Evolutionary conservation across 257 asterid genomes (phyloP).

Genomic region (Thymus quinquecostatus): DNA sequence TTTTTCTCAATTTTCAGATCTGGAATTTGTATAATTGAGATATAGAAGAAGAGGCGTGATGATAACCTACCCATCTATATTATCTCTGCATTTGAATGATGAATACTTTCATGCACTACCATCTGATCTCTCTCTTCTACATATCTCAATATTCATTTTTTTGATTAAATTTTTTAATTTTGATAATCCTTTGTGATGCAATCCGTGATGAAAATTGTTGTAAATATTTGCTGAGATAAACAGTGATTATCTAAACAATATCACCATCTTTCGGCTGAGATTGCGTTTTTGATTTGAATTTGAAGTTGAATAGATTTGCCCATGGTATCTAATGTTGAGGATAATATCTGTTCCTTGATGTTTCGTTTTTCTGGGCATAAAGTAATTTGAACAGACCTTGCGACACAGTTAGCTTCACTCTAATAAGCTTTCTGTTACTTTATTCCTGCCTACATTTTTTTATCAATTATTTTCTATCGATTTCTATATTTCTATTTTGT

Average conservation of each 20-base stretch:
- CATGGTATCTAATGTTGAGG: constrained; percentile 59
- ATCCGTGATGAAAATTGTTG: constrained; percentile 49
- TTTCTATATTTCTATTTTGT: not conserved
- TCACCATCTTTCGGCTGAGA: constrained; percentile 96
- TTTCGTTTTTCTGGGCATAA: constrained; percentile 66
- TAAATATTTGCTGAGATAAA: constrained; percentile 34
- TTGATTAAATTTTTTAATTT: not conserved
- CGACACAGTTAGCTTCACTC: constrained; percentile 62
- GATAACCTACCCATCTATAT: constrained; percentile 59
- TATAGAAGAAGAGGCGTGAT: constrained; percentile 51
- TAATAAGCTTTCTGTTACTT: constrained; percentile 55
- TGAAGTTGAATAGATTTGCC: constrained; percentile 34
- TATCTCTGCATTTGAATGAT: constrained; percentile 62
- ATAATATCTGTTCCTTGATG: constrained; percentile 42
- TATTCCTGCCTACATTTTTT: constrained; percentile 39
- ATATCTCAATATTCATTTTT: constrained; percentile 8
- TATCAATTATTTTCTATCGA: not conserved
- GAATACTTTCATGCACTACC: constrained; percentile 86
- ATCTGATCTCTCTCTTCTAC: constrained; percentile 66
- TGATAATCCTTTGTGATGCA: not conserved
- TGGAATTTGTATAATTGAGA: constrained; percentile 7
- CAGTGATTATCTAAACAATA: constrained; percentile 49
- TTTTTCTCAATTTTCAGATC: no score
- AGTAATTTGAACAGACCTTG: constrained; percentile 55
- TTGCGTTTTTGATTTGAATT: constrained; percentile 34